Conservation (phyloP, 1,284 basidiomycete genomes). For the Cerioporus squamosus region DNA sequence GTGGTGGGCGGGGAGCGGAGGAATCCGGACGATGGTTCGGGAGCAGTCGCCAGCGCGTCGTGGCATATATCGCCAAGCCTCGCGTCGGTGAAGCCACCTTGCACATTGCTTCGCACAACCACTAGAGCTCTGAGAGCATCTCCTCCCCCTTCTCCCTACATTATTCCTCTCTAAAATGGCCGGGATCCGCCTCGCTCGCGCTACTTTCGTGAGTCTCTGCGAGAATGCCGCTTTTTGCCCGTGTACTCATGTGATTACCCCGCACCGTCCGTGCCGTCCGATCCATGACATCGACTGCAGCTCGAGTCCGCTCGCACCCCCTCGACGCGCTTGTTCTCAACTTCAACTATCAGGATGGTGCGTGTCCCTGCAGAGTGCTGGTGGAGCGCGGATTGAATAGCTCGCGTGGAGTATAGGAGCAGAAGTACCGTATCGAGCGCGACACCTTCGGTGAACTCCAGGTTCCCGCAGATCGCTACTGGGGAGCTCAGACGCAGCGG, state of each 20-base stretch:
- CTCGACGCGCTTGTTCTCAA: constrained; percentile 38
- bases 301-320: constrained; percentile 30
- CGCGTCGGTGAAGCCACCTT: not conserved
- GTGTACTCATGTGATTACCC: constrained; percentile 41
- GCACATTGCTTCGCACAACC: constrained; percentile 4
- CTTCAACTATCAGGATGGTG: constrained; percentile 52
- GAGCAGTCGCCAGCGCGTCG: constrained; percentile 16
- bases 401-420: constrained; percentile 34
- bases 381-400: not conserved
- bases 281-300: constrained; percentile 24
- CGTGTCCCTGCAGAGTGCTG: not conserved
- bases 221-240: not conserved
- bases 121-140: constrained; percentile 22
- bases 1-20: constrained; percentile 6
- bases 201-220: constrained; percentile 32
- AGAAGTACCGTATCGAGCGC: constrained; percentile 69
- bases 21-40: constrained; percentile 23
- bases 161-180: constrained; percentile 30
- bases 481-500: constrained; percentile 99
- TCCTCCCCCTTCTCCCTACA: constrained; percentile 12
- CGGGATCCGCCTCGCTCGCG: constrained; percentile 33
- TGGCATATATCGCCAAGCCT: constrained; percentile 13
- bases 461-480: constrained; percentile 95
- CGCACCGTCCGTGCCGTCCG: constrained; percentile 21
- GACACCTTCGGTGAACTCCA: constrained; percentile 94